Conservation (phyloP, 1,284 basidiomycete genomes). For the Puccinia brachypodii region DNA sequence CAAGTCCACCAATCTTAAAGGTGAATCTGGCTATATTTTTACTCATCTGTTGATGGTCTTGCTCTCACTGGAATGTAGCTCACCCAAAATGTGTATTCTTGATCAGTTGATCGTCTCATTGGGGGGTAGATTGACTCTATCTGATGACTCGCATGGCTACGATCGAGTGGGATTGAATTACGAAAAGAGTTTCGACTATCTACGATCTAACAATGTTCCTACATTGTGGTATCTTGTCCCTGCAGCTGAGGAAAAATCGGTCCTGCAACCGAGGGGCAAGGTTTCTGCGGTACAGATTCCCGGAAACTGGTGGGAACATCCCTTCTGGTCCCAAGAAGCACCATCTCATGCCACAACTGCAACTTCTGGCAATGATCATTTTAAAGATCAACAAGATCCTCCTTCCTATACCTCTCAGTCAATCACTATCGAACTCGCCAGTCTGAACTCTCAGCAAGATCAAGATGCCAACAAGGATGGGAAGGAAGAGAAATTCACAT, state of each 20-base stretch:
- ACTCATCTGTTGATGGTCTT: neutral
- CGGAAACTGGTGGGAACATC: constrained; percentile 37
- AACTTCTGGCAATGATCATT: neutral
- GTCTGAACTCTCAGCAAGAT: neutral
- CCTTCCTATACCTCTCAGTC: neutral
- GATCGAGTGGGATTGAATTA: constrained; percentile 87
- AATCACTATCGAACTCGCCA: neutral
- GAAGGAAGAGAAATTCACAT: constrained; percentile 11
- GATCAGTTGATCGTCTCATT: constrained; percentile 67
- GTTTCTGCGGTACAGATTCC: constrained; percentile 24
- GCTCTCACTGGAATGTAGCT: constrained; percentile 9
- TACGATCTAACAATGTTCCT: constrained; percentile 65
- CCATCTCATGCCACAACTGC: neutral
- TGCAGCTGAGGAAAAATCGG: neutral
- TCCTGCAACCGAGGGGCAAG: constrained; percentile 39
- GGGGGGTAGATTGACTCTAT: constrained; percentile 77
- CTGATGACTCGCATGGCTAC: constrained; percentile 93
- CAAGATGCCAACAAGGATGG: neutral
- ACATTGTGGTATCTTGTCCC: constrained; percentile 69
- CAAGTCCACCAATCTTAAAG: constrained; percentile 71
- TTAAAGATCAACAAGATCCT: neutral
- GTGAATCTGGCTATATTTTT: constrained; percentile 61
- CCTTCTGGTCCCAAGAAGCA: constrained; percentile 39
- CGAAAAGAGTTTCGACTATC: constrained; percentile 67
- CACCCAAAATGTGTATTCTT: neutral